Percentiles rank a stretch among this genome's conserved stretches.
Conservation (phyloP, 768 basidiomycete genomes). For the Hericium rajendrae region DNA sequence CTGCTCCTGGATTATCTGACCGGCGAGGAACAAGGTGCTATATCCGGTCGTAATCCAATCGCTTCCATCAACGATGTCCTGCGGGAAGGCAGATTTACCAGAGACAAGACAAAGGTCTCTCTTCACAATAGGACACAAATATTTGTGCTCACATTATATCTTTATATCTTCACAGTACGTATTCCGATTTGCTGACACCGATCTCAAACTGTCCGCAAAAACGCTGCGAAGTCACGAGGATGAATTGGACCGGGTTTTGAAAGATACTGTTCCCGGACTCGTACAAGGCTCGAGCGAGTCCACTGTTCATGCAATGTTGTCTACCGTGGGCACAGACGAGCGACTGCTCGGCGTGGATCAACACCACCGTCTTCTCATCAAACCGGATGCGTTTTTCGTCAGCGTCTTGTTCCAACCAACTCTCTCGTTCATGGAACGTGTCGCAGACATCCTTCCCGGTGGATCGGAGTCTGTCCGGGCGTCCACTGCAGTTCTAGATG, state of each 20-base stretch:
- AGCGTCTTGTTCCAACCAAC: slow-evolving; percentile 93
- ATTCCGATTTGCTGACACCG: slow-evolving; percentile 90
- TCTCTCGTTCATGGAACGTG: slow-evolving; percentile 68
- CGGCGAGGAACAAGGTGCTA: slow-evolving; percentile 78
- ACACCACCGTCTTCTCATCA: slow-evolving; percentile 77
- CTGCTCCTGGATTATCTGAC: slow-evolving; percentile 83
- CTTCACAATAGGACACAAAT: background rate
- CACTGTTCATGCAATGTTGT: slow-evolving; percentile 50
- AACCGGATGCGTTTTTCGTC: slow-evolving; percentile 91
- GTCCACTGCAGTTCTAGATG: slow-evolving; percentile 71
- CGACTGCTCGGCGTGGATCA: slow-evolving; percentile 62
- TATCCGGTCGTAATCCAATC: slow-evolving; percentile 78
- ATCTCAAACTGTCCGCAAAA: slow-evolving; percentile 60
- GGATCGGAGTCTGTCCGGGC: slow-evolving; percentile 57
- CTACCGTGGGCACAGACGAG: slow-evolving; percentile 61
- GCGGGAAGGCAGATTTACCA: slow-evolving; percentile 66
- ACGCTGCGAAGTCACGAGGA: slow-evolving; percentile 73
- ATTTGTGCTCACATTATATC: background rate
- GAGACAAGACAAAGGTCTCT: slow-evolving; percentile 72
- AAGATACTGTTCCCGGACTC: slow-evolving; percentile 89
- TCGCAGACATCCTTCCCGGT: slow-evolving; percentile 63
- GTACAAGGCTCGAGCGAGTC: slow-evolving; percentile 63
- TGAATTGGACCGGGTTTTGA: slow-evolving; percentile 70
- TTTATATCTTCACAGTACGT: slow-evolving; percentile 42
- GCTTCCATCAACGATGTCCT: slow-evolving; percentile 91